These are phyloP conservation scores for Saksenaea oblongispora DNA, from an alignment of 371 early-diverging fungal species.

Conservation along the genomic window DNA sequence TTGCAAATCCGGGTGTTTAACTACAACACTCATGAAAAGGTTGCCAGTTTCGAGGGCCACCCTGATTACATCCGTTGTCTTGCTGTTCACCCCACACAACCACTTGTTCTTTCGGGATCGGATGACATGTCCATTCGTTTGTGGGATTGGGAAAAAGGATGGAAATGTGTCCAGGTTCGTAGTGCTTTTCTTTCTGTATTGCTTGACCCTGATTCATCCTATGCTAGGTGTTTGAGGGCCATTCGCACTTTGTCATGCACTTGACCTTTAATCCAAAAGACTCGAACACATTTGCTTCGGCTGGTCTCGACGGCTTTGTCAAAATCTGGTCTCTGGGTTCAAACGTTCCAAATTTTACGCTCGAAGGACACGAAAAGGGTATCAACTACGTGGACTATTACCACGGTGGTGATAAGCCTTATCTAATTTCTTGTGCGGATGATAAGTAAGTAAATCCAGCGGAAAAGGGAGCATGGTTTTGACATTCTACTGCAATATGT, in stretches of 20 bases:
- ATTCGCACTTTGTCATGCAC: slow-evolving; percentile 97
- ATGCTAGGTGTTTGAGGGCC: slow-evolving; percentile 93
- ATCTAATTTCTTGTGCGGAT: slow-evolving; percentile 90
- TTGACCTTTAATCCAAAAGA: slow-evolving; percentile 97
- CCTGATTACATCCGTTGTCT: slow-evolving; percentile 98
- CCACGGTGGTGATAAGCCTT: slow-evolving; percentile 93
- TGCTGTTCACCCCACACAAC: slow-evolving; percentile 95
- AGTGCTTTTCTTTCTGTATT: neutral
- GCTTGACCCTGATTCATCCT: neutral
- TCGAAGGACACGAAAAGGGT: slow-evolving; percentile 94
- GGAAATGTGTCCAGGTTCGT: slow-evolving; percentile 89
- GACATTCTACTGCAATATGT: neutral
- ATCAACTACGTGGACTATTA: slow-evolving; percentile 96
- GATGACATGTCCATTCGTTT: slow-evolving; percentile 99
- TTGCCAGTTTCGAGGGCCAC: slow-evolving; percentile 97
- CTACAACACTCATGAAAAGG: slow-evolving; percentile 98
- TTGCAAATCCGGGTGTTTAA: slow-evolving; percentile 98
- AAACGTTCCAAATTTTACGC: slow-evolving; percentile 85
- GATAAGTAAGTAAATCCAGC: slow-evolving; percentile 63
- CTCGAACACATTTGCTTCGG: slow-evolving; percentile 94
- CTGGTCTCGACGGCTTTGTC: slow-evolving; percentile 89
- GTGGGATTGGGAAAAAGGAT: slow-evolving; percentile 99
- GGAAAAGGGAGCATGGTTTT: slow-evolving; percentile 14
- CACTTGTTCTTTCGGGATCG: slow-evolving; percentile 90
- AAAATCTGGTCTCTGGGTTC: slow-evolving; percentile 92